Evolutionary conservation across 352 stramenopile genomes (phyloP).

Genomic region (Phytophthora pseudosyringae): DNA sequence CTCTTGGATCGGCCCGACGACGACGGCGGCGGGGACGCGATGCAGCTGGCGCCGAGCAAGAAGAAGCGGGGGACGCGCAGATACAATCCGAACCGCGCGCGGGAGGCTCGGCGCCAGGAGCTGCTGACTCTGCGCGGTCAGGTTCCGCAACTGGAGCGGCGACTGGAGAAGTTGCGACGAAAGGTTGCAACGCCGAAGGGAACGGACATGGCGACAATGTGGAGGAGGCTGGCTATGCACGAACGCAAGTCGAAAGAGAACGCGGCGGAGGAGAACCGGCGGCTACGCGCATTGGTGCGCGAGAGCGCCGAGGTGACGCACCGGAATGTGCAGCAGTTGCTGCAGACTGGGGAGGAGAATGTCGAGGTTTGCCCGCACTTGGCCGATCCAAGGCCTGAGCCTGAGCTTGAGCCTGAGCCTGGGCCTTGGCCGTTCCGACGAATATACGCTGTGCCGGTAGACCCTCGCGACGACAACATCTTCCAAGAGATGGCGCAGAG

Average conservation of each 20-base stretch:
- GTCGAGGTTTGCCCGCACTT: slow-evolving; percentile 5
- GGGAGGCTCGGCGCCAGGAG: slow-evolving; percentile 25
- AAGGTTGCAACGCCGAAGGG: neutral
- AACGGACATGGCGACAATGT: slow-evolving; percentile 10
- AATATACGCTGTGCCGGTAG: slow-evolving; percentile 28
- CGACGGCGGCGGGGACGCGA: neutral
- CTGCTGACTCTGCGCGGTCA: slow-evolving; percentile 26
- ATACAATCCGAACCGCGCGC: slow-evolving; percentile 39
- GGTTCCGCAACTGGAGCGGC: slow-evolving; percentile 21
- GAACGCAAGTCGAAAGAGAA: slow-evolving; percentile 21
- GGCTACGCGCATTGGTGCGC: slow-evolving; percentile 26
- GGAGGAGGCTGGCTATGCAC: slow-evolving; percentile 25
- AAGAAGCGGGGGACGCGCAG: slow-evolving; percentile 20
- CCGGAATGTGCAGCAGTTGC: slow-evolving; percentile 15
- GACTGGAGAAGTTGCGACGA: slow-evolving; percentile 16
- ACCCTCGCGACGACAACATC: slow-evolving; percentile 24
- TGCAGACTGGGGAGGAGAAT: slow-evolving; percentile 10
- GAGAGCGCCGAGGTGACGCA: slow-evolving; percentile 13
- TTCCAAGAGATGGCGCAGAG: slow-evolving; percentile 31
- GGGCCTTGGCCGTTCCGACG: slow-evolving; percentile 27
- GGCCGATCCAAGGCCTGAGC: slow-evolving; percentile 1
- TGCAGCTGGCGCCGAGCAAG: slow-evolving; percentile 3
- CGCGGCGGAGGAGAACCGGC: slow-evolving; percentile 32
- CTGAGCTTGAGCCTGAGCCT: slow-evolving; percentile 13
- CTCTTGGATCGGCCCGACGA: slow-evolving; percentile 34